phyloP scores from a whole-genome alignment of 495 filamentous ascomycete species.

The Podospora bellae-mahoneyi region DNA sequence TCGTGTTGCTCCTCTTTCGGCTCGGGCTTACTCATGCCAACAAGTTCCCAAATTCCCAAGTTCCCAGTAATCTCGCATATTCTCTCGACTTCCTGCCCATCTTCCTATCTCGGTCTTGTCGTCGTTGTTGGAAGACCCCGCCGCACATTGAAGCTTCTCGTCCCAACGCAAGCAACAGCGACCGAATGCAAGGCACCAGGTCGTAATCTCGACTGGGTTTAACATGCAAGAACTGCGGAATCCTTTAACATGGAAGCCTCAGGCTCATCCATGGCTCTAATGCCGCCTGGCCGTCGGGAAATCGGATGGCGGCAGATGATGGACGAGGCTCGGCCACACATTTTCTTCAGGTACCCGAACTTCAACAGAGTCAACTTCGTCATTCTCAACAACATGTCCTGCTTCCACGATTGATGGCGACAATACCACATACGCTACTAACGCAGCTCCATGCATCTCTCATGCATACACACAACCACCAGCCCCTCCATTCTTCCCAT shows the following conservation, averaged over 20 bases:
- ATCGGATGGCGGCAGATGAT: background rate
- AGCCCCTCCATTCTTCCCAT: conserved; percentile 4
- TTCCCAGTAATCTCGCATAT: background rate
- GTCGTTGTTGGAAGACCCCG: background rate
- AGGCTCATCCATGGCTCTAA: background rate
- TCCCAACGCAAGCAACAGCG: background rate
- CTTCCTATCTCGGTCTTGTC: background rate
- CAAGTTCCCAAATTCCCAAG: background rate
- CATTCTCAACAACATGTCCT: conserved; percentile 1
- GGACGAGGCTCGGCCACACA: background rate
- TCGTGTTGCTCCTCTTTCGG: background rate
- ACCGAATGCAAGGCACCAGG: background rate
- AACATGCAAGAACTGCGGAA: background rate
- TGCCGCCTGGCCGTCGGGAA: background rate
- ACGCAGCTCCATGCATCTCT: background rate
- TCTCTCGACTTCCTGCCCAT: background rate
- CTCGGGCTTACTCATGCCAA: conserved; percentile 3
- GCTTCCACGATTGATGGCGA: background rate
- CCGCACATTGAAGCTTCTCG: background rate
- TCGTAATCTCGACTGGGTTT: background rate
- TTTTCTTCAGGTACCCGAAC: conserved; percentile 4
- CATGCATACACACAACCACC: background rate
- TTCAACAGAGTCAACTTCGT: background rate
- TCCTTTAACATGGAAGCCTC: background rate
- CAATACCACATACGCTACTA: conserved; percentile 7